phyloP scores from a whole-genome alignment of 2,329 filamentous ascomycete genomes.

The Tolypocladium tundrense region DNA sequence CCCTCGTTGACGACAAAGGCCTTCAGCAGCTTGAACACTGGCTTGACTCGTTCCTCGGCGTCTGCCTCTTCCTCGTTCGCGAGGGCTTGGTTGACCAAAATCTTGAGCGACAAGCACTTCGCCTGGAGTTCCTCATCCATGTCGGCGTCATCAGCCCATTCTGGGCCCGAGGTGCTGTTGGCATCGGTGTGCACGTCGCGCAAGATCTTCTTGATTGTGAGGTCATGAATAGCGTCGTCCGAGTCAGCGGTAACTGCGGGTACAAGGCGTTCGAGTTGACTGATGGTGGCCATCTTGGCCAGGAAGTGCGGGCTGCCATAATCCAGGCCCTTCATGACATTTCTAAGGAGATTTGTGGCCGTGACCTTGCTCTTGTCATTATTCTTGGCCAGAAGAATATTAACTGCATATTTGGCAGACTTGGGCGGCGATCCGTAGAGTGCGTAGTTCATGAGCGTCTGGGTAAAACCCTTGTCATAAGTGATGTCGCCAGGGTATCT shows the following conservation, averaged over 20 bases:
- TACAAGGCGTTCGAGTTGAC: constrained; percentile 66
- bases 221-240: constrained; percentile 67
- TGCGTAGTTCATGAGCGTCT: constrained; percentile 74
- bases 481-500: constrained; percentile 79
- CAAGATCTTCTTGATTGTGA: constrained; percentile 66
- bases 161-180: constrained; percentile 40
- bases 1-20: constrained; percentile 66
- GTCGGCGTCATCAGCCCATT: constrained; percentile 58
- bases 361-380: constrained; percentile 71
- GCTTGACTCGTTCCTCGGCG: constrained; percentile 49
- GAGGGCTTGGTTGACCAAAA: constrained; percentile 76
- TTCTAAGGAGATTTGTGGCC: constrained; percentile 71
- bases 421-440: constrained; percentile 70
- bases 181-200: constrained; percentile 57
- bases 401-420: constrained; percentile 87
- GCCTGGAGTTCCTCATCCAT: constrained; percentile 74
- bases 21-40: constrained; percentile 71
- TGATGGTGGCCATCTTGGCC: constrained; percentile 59
- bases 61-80: constrained; percentile 41
- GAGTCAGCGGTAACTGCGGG: constrained; percentile 63
- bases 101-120: constrained; percentile 75
- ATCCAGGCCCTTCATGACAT: constrained; percentile 62
- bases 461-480: constrained; percentile 67
- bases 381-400: constrained; percentile 69
- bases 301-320: constrained; percentile 68